Evolutionary conservation across 2,329 filamentous ascomycete species (phyloP).

Genomic region (Boeremia exigua): DNA sequence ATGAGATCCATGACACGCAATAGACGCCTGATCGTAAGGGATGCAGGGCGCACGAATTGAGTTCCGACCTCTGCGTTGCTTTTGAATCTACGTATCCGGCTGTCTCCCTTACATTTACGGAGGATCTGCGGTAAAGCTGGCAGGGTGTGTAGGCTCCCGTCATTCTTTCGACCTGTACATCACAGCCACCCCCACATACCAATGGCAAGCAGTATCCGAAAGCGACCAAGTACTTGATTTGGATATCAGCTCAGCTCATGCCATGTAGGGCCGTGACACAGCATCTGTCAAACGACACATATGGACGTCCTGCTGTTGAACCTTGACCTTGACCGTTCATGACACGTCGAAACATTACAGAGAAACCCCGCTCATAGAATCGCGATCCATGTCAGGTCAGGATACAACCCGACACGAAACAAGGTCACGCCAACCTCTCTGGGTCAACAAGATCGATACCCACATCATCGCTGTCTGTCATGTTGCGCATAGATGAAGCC

Average conservation of each 20-base stretch:
- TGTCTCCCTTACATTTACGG: not conserved
- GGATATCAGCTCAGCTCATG: constrained; percentile 2
- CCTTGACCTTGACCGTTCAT: not conserved
- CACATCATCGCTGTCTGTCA: constrained; percentile 20
- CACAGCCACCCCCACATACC: constrained; percentile 3
- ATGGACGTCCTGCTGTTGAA: not conserved
- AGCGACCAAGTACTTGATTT: constrained; percentile 4
- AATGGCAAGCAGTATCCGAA: not conserved
- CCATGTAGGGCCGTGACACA: constrained; percentile 1
- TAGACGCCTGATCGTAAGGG: constrained; percentile 11
- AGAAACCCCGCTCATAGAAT: not conserved
- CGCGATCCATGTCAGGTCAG: not conserved
- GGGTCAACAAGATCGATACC: constrained; percentile 27
- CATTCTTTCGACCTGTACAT: not conserved
- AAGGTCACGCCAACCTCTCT: constrained; percentile 20
- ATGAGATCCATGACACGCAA: constrained; percentile 39
- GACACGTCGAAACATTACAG: not conserved
- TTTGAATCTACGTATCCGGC: not conserved
- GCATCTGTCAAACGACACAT: constrained; percentile 4
- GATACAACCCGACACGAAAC: not conserved
- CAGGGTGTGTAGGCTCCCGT: not conserved
- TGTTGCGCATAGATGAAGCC: constrained; percentile 14
- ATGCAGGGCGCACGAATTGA: constrained; percentile 4
- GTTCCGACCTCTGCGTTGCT: constrained; percentile 1
- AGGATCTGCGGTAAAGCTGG: not conserved